Base-by-base conservation (phyloP, 805 yeast species). In the Starmerella stigmatis region DNA sequence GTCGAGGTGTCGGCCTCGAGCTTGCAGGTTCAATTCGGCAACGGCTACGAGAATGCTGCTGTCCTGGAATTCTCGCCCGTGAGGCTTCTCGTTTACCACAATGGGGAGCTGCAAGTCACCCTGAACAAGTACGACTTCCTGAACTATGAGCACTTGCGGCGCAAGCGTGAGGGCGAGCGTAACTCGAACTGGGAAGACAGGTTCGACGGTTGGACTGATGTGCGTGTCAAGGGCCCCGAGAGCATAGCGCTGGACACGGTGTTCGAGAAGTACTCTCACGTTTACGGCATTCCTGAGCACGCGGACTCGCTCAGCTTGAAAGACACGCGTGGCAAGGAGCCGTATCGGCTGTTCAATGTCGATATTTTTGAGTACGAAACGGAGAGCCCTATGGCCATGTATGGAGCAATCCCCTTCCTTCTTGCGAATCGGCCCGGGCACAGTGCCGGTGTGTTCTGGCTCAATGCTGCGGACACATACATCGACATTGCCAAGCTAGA, bases 281-380 rank as follows among this genome's bases (percentile, higher is more conserved):
- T 85, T 1, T 92, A 75, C 61, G 99, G 99, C n/a, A 81, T 92
- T 35, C 97, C 98, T 0, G 98, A 92, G 62, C 98, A 92, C 58
- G 89, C 97, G 0, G 94, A 85, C 54, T 67, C 81, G 1, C 64
- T 92, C 40, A 70, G 79, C 16, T 67, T 92, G 53, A 76, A 78
- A 45, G 89, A 83, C 52, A 88, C 97, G 0, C 45, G 35, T 3
- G 63, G 56, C 36, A 46, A 66, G 1, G 82, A 79, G 44, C 97
- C 97, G 2, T 92, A 92, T 62, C 71, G 98, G 36, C 67, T 92
- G 34, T 92, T 66, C 69, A 89, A 92, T 56, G 96, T 88, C 23
- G 99, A 92, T 61, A 89, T 89, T 28, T 92, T 92, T 64, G 96
- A 92, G 63, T 92, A 92, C 60, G 94, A 84, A 54, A 70, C 79